A percentile compares a stretch with the other conserved stretches of the same genome.
Evolutionary conservation across 257 asterid species (phyloP).

Genomic region (Anisodus tanguticus): DNA sequence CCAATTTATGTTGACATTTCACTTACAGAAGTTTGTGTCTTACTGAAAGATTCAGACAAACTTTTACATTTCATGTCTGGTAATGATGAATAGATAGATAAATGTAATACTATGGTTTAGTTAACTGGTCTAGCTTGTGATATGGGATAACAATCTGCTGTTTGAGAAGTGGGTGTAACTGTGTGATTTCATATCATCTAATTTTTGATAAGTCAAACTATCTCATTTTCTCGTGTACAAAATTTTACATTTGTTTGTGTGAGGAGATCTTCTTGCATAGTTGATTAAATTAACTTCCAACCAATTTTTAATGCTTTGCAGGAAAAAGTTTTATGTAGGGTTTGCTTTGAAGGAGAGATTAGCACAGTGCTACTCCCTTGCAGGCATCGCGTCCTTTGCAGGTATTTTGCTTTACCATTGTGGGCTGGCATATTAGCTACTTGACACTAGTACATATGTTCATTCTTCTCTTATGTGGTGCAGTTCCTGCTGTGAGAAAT

Average conservation of each 20-base stretch:
- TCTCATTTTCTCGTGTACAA: constrained; percentile 38
- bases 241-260: neutral
- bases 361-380: constrained; percentile 93
- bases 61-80: constrained; percentile 4
- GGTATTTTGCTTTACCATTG: constrained; percentile 46
- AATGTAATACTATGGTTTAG: neutral
- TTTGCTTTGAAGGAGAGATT: constrained; percentile 95
- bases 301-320: constrained; percentile 40
- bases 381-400: constrained; percentile 93
- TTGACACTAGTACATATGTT: neutral
- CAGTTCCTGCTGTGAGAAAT: constrained; percentile 84
- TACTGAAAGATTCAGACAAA: neutral
- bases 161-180: neutral
- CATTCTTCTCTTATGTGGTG: constrained; percentile 33
- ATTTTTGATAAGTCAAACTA: neutral
- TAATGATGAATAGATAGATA: neutral
- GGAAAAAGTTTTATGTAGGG: constrained; percentile 95
- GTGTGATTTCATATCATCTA: neutral
- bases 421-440: neutral
- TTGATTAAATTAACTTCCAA: neutral
- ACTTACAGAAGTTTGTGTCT: neutral
- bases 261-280: constrained; percentile 6
- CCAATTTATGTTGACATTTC: constrained; percentile 12
- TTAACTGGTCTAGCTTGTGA: constrained; percentile 19
- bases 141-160: constrained; percentile 29